phyloP scores from a whole-genome alignment of 2,329 filamentous ascomycete species.

The Eurotiales sp. region DNA sequence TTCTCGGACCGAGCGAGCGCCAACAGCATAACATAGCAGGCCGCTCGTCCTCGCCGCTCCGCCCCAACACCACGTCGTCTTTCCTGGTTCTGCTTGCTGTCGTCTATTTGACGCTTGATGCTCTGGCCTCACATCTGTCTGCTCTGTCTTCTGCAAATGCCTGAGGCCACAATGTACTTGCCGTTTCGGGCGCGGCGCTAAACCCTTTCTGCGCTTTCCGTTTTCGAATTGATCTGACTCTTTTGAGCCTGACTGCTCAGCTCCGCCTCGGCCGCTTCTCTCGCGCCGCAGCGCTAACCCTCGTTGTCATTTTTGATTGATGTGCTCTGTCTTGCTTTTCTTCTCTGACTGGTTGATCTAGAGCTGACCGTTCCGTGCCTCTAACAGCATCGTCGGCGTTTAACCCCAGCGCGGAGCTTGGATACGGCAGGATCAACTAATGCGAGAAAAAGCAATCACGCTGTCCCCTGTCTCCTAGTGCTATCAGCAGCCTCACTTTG shows the following conservation, averaged over 20 bases:
- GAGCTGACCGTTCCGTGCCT: conserved; percentile 2
- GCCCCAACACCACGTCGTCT: neutral
- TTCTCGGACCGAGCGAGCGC: neutral
- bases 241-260: neutral
- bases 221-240: conserved; percentile 10
- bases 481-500: conserved; percentile 16
- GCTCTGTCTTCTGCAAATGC: neutral
- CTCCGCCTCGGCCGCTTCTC: conserved; percentile 5
- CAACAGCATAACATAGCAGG: neutral
- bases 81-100: neutral
- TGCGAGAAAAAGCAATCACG: conserved; percentile 7
- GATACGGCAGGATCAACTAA: neutral
- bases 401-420: neutral
- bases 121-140: neutral
- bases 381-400: conserved; percentile 1
- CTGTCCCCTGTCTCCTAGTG: conserved; percentile 12
- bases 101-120: too few species aligned
- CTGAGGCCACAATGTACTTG: neutral
- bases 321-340: conserved; percentile 9
- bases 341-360: conserved; percentile 7
- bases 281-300: conserved; percentile 1
- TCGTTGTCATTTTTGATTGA: neutral
- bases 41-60: neutral
- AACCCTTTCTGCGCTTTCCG: conserved; percentile 4
- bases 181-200: conserved; percentile 9